phyloP scores from a whole-genome alignment of 1,284 basidiomycete genomes.

The Cutaneotrichosporon curvatum region DNA sequence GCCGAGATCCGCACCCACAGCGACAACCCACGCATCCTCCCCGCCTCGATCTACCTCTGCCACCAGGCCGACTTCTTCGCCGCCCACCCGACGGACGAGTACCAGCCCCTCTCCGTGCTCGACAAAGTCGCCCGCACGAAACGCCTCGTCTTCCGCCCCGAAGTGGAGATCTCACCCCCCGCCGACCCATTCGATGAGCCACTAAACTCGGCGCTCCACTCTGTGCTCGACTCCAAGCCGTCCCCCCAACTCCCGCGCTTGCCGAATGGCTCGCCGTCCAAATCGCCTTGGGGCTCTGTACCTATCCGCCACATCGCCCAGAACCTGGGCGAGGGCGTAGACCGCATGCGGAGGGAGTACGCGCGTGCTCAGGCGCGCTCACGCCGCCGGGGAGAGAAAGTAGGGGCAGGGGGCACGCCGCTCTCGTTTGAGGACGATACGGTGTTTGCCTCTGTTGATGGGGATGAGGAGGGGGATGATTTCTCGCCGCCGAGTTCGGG shows the following conservation, averaged over 20 bases:
- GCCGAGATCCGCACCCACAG: slow-evolving; percentile 72
- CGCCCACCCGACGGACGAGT: slow-evolving; percentile 64
- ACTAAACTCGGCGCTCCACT: slow-evolving; percentile 62
- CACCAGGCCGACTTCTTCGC: slow-evolving; percentile 73
- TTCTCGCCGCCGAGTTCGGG: slow-evolving; percentile 24
- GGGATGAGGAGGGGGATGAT: slow-evolving; percentile 11
- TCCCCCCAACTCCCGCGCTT: slow-evolving; percentile 61
- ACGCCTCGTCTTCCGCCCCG: slow-evolving; percentile 62
- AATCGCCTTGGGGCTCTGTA: slow-evolving; percentile 24
- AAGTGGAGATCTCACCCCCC: slow-evolving; percentile 54
- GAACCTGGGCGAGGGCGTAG: slow-evolving; percentile 37
- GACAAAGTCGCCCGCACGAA: slow-evolving; percentile 57
- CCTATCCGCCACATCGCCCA: slow-evolving; percentile 39
- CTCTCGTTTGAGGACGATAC: slow-evolving; percentile 42
- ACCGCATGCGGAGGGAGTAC: slow-evolving; percentile 35
- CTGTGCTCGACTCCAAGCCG: slow-evolving; percentile 54
- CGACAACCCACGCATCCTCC: slow-evolving; percentile 55
- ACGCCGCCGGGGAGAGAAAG: slow-evolving; percentile 11
- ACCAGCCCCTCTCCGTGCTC: slow-evolving; percentile 62
- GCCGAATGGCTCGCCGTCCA: slow-evolving; percentile 56
- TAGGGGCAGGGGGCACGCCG: slow-evolving; percentile 14
- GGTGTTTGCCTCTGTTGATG: slow-evolving; percentile 20
- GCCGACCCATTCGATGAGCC: slow-evolving; percentile 60
- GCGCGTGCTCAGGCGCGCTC: slow-evolving; percentile 23
- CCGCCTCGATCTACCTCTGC: slow-evolving; percentile 66